These are phyloP conservation scores for Xylaria multiplex DNA, from an alignment of 2,329 filamentous ascomycete species.

Conservation along the genomic window DNA sequence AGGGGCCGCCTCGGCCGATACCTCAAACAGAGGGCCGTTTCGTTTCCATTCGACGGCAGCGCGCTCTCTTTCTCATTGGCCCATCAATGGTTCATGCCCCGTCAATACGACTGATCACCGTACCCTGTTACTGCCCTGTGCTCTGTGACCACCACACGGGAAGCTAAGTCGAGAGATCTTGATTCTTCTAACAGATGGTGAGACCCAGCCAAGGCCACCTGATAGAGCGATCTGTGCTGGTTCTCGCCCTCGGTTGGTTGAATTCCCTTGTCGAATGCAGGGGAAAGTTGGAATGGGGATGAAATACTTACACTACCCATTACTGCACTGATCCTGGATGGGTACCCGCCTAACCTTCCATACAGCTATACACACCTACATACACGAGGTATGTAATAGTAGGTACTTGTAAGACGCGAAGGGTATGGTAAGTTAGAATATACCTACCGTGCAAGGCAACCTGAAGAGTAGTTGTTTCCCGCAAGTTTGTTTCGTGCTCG, in stretches of 20 bases:
- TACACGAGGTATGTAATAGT: no score
- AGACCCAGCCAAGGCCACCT: slow-evolving; percentile 18
- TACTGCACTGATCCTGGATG: no score
- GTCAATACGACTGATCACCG: slow-evolving; percentile 8
- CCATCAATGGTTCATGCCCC: slow-evolving; percentile 8
- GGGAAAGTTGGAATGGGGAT: slow-evolving; percentile 9
- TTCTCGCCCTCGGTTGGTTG: slow-evolving; percentile 8
- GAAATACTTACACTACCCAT: neutral
- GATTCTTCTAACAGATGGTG: slow-evolving; percentile 21
- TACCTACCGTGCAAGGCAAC: neutral
- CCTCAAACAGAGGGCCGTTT: slow-evolving; percentile 47
- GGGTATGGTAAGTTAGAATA: neutral
- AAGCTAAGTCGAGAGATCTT: slow-evolving; percentile 8
- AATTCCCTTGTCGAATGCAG: slow-evolving; percentile 18
- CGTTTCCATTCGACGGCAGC: slow-evolving; percentile 42
- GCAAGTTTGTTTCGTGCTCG: slow-evolving; percentile 14
- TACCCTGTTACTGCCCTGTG: slow-evolving; percentile 1
- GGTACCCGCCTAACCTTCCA: no score
- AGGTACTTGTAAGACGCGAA: no score
- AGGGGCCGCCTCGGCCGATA: slow-evolving; percentile 36
- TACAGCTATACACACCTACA: no score
- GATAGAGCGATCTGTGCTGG: neutral
- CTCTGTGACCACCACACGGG: slow-evolving; percentile 18
- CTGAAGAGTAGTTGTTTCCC: slow-evolving; percentile 5
- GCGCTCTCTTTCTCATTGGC: slow-evolving; percentile 24